phyloP scores from a whole-genome alignment of 176 grass and related monocot species.

The Chloris gayana region DNA sequence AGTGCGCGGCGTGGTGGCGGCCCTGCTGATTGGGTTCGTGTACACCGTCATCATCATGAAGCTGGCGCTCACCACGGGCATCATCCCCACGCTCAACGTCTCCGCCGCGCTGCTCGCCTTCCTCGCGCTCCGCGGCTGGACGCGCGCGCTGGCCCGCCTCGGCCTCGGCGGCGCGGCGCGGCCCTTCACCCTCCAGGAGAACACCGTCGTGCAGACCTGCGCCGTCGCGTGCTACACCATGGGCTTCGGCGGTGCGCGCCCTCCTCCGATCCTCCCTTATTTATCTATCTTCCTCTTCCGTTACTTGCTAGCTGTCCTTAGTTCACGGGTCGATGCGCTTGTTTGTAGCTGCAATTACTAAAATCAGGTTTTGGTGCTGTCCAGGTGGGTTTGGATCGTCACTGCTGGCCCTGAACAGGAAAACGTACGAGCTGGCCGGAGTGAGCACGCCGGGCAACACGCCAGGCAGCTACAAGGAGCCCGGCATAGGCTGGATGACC shows the following conservation, averaged over 20 bases:
- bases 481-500: conserved; percentile 82
- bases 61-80: conserved; percentile 74
- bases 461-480: conserved; percentile 89
- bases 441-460: conserved; percentile 55
- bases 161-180: conserved; percentile 47
- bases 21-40: conserved; percentile 64
- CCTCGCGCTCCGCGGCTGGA: conserved; percentile 76
- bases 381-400: conserved; percentile 92
- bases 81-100: conserved; percentile 88
- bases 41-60: conserved; percentile 91
- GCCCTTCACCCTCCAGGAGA: conserved; percentile 93
- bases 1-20: conserved; percentile 58
- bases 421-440: conserved; percentile 78
- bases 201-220: conserved; percentile 90
- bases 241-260: conserved; percentile 59
- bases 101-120: conserved; percentile 87
- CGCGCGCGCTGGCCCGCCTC: conserved; percentile 53
- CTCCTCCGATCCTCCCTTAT: neutral
- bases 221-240: conserved; percentile 95
- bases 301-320: too few species aligned
- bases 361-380: conserved; percentile 11
- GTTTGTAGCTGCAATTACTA: neutral
- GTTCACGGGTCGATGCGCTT: neutral
- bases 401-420: conserved; percentile 77
- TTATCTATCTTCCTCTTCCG: too few species aligned